Percentiles rank a stretch among this genome's conserved stretches.
phyloP scores from a whole-genome alignment of 805 yeast genomes.

The Starmerella geochares region DNA sequence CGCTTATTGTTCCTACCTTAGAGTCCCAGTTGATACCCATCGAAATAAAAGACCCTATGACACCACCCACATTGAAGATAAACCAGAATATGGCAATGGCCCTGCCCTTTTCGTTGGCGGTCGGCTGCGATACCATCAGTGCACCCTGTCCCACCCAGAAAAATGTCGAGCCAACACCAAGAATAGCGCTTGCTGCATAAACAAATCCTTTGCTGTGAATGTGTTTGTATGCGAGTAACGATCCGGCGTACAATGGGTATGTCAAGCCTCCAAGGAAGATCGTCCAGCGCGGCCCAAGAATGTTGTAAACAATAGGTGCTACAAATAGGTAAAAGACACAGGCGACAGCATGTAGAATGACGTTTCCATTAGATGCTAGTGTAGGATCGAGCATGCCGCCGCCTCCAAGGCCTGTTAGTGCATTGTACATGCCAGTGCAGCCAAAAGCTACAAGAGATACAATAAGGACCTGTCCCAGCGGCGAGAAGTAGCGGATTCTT shows the following conservation, averaged over 20 bases:
- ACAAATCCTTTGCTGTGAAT: conserved; percentile 43
- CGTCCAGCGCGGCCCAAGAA: conserved; percentile 26
- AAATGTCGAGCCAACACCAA: conserved; percentile 45
- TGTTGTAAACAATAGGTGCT: conserved; percentile 26
- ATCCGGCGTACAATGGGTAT: conserved; percentile 43
- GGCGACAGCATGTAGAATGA: conserved; percentile 26
- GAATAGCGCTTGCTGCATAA: conserved; percentile 47
- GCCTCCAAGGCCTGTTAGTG: conserved; percentile 28
- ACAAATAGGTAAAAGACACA: conserved; percentile 26
- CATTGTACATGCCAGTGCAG: conserved; percentile 31
- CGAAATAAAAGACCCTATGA: conserved; percentile 47
- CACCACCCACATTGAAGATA: conserved; percentile 52
- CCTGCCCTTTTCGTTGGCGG: conserved; percentile 42
- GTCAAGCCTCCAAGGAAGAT: conserved; percentile 46
- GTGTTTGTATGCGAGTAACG: conserved; percentile 41
- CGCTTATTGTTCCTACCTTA: conserved; percentile 31
- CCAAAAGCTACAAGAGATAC: conserved; percentile 28
- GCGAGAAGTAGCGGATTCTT: conserved; percentile 6
- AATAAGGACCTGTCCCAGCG: conserved; percentile 23
- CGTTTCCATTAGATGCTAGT: conserved; percentile 27
- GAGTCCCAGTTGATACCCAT: conserved; percentile 43
- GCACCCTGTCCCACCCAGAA: conserved; percentile 53
- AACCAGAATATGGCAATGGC: conserved; percentile 50
- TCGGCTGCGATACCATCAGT: conserved; percentile 45
- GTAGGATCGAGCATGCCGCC: conserved; percentile 28